phyloP scores from a whole-genome alignment of 805 yeast genomes.

The Candida parachauliodes region DNA sequence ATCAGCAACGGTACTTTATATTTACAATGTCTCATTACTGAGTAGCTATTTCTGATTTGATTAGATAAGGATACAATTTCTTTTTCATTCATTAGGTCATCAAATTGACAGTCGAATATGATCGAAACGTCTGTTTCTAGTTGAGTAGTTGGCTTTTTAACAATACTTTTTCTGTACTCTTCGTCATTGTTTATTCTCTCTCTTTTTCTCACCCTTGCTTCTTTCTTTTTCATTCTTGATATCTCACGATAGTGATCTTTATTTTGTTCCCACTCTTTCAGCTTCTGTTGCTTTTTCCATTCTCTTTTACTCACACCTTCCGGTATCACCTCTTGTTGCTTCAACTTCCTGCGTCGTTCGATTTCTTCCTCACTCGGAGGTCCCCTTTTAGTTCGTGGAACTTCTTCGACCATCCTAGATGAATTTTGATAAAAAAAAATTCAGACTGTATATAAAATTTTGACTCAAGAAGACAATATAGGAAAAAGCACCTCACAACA shows the following conservation, averaged over 20 bases:
- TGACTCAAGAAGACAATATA: no score
- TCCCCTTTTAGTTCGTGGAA: slow-evolving; percentile 1
- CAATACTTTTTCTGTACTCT: slow-evolving; percentile 22
- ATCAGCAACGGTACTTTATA: slow-evolving; percentile 57
- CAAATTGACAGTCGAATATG: slow-evolving; percentile 87
- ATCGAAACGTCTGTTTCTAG: slow-evolving; percentile 47
- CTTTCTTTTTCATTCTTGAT: slow-evolving; percentile 53
- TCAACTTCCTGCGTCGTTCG: slow-evolving; percentile 9
- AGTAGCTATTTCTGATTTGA: slow-evolving; percentile 80
- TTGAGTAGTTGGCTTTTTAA: slow-evolving; percentile 40
- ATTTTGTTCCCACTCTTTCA: slow-evolving; percentile 55
- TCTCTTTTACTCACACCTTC: slow-evolving; percentile 85
- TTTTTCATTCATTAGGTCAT: slow-evolving; percentile 79
- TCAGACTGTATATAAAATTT: not conserved
- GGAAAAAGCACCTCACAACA: no score
- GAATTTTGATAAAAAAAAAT: no score
- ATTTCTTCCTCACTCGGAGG: slow-evolving; percentile 14
- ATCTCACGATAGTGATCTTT: slow-evolving; percentile 57
- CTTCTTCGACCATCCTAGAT: no score
- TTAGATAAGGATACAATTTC: slow-evolving; percentile 66
- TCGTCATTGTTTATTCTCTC: slow-evolving; percentile 23
- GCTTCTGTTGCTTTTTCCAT: slow-evolving; percentile 71
- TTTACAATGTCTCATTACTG: slow-evolving; percentile 64
- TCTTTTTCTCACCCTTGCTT: slow-evolving; percentile 25
- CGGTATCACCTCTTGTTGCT: slow-evolving; percentile 41